Conservation (phyloP, 805 yeast genomes). For the Osmozyma mogii region DNA sequence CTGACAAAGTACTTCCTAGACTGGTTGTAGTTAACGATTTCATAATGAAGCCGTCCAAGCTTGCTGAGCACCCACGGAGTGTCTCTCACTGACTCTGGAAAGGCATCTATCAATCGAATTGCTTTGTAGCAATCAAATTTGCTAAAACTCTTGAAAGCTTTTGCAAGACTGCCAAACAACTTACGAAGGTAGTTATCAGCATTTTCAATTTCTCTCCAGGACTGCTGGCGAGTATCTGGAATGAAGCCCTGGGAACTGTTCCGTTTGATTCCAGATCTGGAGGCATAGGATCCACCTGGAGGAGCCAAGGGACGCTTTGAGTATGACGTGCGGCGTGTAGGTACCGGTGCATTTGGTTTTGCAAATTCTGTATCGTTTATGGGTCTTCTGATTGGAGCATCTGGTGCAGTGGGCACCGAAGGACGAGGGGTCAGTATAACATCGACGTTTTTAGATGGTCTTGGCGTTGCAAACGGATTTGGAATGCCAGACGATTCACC, state of each 20-base stretch:
- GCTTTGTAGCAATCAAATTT: conserved; percentile 77
- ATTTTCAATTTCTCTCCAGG: conserved; percentile 21
- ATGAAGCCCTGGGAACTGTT: no score
- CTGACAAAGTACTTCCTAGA: conserved; percentile 56
- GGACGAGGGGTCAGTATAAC: no score
- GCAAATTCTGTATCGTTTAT: no score
- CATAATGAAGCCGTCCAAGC: conserved; percentile 77
- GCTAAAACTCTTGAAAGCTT: conserved; percentile 51
- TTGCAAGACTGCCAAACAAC: conserved; percentile 48
- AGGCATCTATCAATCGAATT: conserved; percentile 52
- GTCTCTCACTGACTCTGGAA: conserved; percentile 55
- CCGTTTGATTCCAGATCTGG: no score
- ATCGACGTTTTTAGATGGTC: no score
- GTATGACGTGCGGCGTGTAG: no score
- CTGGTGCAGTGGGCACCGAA: no score
- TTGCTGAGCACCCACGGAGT: conserved; percentile 84
- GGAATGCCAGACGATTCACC: conserved; percentile 10
- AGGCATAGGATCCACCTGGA: no score
- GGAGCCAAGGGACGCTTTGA: no score
- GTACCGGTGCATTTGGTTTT: no score
- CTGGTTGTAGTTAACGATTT: conserved; percentile 76
- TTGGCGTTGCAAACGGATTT: conserved; percentile 27
- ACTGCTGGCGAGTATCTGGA: no score
- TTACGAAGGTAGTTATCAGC: conserved; percentile 37
- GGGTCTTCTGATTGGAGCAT: no score